Base-by-base conservation (phyloP, 371 early-diverging fungal species). In the Mortierella sp. region DNA sequence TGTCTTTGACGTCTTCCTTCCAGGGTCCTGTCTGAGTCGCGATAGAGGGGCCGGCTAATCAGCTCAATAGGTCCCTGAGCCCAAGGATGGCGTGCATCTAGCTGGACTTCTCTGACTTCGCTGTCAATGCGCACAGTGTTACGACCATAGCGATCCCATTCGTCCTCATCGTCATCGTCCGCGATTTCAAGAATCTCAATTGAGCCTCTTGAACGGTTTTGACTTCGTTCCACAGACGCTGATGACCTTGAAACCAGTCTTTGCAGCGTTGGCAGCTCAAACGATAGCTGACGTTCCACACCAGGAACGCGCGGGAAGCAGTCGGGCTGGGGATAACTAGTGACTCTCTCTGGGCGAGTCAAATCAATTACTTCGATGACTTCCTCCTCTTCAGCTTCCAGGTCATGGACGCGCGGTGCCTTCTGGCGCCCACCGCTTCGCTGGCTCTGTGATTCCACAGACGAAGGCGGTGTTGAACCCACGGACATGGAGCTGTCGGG, bases 51-150 rank as follows among this genome's bases (percentile, higher is more conserved):
- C 2, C 60, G 60, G n/a, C 56, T n/a, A 23, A 72, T 72, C 19
- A 72, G 51, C 61, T 72, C 65, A 28, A 72, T 47, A 23, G 72
- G 66, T 6, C 72, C 72, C 23, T 50, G 72, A 7, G 72, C 56
- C 72, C 72, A 72, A 4, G 72, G 72, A 34, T 72, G 72, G 26
- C 34, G 64, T 9, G 65, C 56, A 56, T 72, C 72, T 19, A 72
- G 17, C 27, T 64, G 72, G 8, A 65, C 61, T 19, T 72, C 72
- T 14, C 56, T 60, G 24, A 64, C 60, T 24, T 72, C 66, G 8
- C 54, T 60, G 27, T 72, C 72, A 34, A 72, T 65, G 1, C 72
- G 72, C 2, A 72, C 43, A n/a, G 65, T 65, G 41, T 72, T 42
- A 12, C 51, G 56, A 1, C 72, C 72, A 47, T 50, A 72, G 5